Evolutionary conservation across 2,329 filamentous ascomycete genomes (phyloP), one percentile per base, ranked within the genome.

Genomic region (Scedosporium aurantiacum): DNA sequence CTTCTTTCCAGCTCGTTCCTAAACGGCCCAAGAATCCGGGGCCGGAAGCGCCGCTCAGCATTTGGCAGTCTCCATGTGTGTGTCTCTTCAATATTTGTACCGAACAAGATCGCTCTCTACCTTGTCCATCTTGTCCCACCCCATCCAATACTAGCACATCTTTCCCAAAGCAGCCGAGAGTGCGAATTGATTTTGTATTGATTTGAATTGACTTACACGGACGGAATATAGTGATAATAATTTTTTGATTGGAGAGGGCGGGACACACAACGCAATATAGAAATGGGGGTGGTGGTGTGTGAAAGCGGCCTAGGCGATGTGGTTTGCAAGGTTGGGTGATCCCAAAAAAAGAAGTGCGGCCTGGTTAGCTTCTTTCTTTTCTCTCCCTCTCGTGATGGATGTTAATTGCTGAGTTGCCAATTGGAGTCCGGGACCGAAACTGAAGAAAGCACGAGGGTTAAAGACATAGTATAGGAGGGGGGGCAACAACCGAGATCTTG

Each of bases 401-500:
- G 23, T 14, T 28, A 23, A 55, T 23, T 16, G 32, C 14, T 47
- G 8, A 47, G 43, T 47, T n/a, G 6, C 14, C 25, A 55, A 25
- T 16, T n/a, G 52, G 52, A 27, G 21, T 18, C n/a, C 5, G 43
- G 21, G 43, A 23, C 43, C n/a, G 21, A 23, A 21, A 47, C 32
- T 37, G 32, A 47, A 47, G 43, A 47, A 47, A 47, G 21, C n/a
- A 47, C 16, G 43, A 47, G 43, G 21, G 21, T 7, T 7, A 47
- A 47, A 47, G 43, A 10, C 7, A 54, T 23, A 12, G 23, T 14
- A 28, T 23, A 47, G 5, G 50, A 18, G 12, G 12, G 12, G 43
- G n/a, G 18, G 43, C 43, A 47, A 47, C 32, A 57, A 57, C 54
- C 54, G 54, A 57, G 54, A 57, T 57, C 27, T 57, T 57, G 54